phyloP scores from a whole-genome alignment of 116 monocot genomes.

The Iris pallida region DNA sequence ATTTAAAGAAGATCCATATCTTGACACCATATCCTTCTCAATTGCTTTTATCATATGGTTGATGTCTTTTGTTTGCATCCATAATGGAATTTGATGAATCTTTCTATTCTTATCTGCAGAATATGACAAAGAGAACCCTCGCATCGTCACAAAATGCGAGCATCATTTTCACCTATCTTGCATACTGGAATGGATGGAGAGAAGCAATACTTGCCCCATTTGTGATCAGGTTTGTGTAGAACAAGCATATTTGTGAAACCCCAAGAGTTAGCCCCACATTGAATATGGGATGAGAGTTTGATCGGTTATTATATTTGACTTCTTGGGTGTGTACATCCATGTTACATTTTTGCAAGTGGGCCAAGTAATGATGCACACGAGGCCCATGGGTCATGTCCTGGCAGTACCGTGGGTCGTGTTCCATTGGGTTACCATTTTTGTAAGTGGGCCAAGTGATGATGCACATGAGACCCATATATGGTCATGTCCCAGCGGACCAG shows the following conservation, averaged over 20 bases:
- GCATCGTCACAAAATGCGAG: slow-evolving; percentile 68
- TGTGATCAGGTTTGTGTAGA: slow-evolving; percentile 66
- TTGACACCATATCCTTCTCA: not conserved
- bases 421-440: not conserved
- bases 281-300: not conserved
- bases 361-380: no score
- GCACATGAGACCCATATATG: no score
- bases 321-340: not conserved
- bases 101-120: slow-evolving; percentile 31
- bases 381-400: not conserved
- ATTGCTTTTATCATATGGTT: not conserved
- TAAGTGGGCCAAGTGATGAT: no score
- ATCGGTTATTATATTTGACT: not conserved
- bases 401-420: not conserved
- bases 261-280: not conserved
- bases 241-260: not conserved
- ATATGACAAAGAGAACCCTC: slow-evolving; percentile 71
- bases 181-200: slow-evolving; percentile 94
- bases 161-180: slow-evolving; percentile 92
- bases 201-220: slow-evolving; percentile 81
- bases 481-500: no score
- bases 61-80: not conserved
- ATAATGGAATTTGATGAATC: not conserved
- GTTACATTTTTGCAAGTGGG: no score
- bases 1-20: not conserved